These are phyloP conservation scores for Agastache rugosa DNA, from an alignment of 257 asterid species.

Conservation along the genomic window DNA sequence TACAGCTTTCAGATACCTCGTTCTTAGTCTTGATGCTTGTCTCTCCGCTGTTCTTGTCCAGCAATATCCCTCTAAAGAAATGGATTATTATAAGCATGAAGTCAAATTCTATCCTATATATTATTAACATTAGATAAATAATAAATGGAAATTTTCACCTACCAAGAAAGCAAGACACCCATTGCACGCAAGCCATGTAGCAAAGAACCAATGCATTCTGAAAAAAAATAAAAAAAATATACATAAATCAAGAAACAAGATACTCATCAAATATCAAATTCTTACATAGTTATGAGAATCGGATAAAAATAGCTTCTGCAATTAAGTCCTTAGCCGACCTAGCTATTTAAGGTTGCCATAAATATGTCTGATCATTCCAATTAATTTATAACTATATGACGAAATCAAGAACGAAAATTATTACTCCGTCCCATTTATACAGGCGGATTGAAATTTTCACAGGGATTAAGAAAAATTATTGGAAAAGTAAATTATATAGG, in stretches of 20 bases:
- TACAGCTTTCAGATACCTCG: slow-evolving; percentile 79
- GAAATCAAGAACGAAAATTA: not conserved
- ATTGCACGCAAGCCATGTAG: slow-evolving; percentile 77
- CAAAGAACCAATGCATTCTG: slow-evolving; percentile 84
- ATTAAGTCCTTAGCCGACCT: not conserved
- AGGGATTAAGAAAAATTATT: too few relatives aligned
- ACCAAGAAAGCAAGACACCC: slow-evolving; percentile 87
- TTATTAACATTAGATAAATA: not conserved
- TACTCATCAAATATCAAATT: not conserved
- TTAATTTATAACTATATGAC: too few relatives aligned
- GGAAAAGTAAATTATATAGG: too few relatives aligned
- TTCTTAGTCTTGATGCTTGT: slow-evolving; percentile 78
- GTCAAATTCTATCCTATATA: not conserved
- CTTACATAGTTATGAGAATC: not conserved
- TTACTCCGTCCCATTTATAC: too few relatives aligned
- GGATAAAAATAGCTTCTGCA: not conserved
- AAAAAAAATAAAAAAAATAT: not conserved
- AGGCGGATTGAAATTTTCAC: too few relatives aligned
- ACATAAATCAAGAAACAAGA: not conserved
- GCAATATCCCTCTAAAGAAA: slow-evolving; percentile 79
- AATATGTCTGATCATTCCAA: slow-evolving; percentile 11
- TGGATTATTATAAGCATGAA: not conserved
- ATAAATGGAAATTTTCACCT: slow-evolving; percentile 19
- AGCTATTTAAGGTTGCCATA: not conserved
- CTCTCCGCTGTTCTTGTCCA: slow-evolving; percentile 98